Percentiles rank a stretch among this genome's conserved stretches.
phyloP scores from a whole-genome alignment of 345 rosid species.

The Hirschfeldia incana region DNA sequence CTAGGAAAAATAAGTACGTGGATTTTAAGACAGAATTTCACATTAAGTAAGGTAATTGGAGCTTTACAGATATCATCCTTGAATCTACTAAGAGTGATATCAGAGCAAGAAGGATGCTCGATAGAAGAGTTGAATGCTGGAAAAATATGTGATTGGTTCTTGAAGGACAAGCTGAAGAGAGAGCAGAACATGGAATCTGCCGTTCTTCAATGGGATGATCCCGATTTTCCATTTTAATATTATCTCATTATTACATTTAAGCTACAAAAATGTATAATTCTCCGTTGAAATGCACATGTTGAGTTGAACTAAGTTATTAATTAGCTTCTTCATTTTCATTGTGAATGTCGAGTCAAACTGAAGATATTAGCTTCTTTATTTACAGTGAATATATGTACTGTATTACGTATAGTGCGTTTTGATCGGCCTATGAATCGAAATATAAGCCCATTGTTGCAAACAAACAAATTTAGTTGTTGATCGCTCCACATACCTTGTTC shows the following conservation, averaged over 20 bases:
- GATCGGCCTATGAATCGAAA: background rate
- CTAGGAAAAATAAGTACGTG: background rate
- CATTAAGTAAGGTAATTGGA: background rate
- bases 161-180: slow-evolving; percentile 75
- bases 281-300: background rate
- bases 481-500: background rate
- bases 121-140: slow-evolving; percentile 90
- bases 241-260: background rate
- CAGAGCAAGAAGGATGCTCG: slow-evolving; percentile 80
- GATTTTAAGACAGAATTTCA: background rate
- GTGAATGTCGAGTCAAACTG: background rate
- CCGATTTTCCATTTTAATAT: slow-evolving; percentile 51
- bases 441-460: background rate
- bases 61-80: slow-evolving; percentile 72
- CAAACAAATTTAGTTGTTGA: background rate
- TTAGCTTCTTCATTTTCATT: background rate
- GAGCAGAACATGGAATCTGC: slow-evolving; percentile 70
- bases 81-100: slow-evolving; percentile 71
- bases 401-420: background rate
- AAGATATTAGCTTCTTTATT: background rate
- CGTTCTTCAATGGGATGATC: slow-evolving; percentile 92
- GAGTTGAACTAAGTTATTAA: background rate
- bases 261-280: background rate
- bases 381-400: background rate
- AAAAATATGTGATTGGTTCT: slow-evolving; percentile 81